Conservation (phyloP, 2,329 filamentous ascomycete species). For the Exophiala dermatitidis region DNA sequence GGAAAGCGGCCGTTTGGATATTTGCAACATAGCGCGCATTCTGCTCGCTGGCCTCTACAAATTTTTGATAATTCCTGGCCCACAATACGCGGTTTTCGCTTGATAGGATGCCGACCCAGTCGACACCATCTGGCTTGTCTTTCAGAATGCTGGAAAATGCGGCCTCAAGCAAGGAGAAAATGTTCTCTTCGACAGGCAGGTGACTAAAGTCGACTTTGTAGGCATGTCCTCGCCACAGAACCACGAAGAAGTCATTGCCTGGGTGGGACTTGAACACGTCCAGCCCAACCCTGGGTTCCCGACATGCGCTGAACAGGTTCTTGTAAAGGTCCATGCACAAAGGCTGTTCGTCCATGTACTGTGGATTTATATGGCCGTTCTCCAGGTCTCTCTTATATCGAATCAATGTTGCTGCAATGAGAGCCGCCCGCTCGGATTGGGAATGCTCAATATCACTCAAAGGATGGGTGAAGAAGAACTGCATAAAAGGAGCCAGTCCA, state of each 20-base stretch:
- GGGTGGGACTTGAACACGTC: conserved; percentile 1
- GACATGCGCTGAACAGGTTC: conserved; percentile 5
- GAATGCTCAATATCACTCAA: not conserved
- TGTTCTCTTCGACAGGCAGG: not conserved
- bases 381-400: conserved; percentile 1
- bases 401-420: conserved; percentile 1
- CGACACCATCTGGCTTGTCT: not conserved
- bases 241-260: conserved; percentile 3
- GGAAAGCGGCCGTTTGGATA: conserved; percentile 26
- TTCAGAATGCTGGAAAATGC: not conserved
- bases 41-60: conserved; percentile 9
- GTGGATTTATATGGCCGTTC: not conserved
- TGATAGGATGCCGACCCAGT: conserved; percentile 6
- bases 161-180: not conserved
- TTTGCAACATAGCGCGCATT: conserved; percentile 24
- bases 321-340: conserved; percentile 9
- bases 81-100: conserved; percentile 9
- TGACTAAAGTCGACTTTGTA: not conserved
- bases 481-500: conserved; percentile 3
- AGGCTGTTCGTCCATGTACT: conserved; percentile 7
- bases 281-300: not conserved
- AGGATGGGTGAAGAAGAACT: conserved; percentile 8
- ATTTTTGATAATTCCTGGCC: conserved; percentile 2
- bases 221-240: conserved; percentile 3
- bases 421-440: not conserved